Evolutionary conservation across 1,284 basidiomycete species (phyloP).

Genomic region (Sanguinoderma infundibulare): DNA sequence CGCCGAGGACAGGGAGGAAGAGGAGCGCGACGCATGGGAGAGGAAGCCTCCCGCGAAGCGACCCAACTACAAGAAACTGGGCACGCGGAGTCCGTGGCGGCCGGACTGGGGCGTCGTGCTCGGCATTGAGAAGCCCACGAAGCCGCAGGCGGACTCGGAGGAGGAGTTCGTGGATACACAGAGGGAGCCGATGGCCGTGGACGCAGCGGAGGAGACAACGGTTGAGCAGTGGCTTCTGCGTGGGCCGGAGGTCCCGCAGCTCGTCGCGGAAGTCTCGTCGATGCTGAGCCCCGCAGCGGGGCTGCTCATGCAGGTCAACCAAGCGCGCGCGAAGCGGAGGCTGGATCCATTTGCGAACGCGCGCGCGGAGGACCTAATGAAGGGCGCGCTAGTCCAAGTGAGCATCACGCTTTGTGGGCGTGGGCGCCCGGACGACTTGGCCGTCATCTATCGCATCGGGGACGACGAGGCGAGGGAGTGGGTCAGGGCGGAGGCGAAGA

Average conservation of each 20-base stretch:
- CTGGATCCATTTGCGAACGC: conserved; percentile 43
- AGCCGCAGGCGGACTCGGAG: conserved; percentile 24
- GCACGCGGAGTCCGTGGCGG: conserved; percentile 72
- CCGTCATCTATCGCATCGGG: conserved; percentile 66
- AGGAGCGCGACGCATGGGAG: conserved; percentile 71
- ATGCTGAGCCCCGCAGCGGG: conserved; percentile 46
- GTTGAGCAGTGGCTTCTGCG: conserved; percentile 69
- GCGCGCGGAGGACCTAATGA: conserved; percentile 50
- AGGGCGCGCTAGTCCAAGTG: conserved; percentile 68
- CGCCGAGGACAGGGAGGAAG: conserved; percentile 48
- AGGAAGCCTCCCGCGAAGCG: conserved; percentile 86
- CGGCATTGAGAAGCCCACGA: conserved; percentile 43
- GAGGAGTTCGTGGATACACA: conserved; percentile 58
- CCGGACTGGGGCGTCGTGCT: conserved; percentile 76
- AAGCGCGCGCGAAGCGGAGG: conserved; percentile 57
- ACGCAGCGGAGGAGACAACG: conserved; percentile 5
- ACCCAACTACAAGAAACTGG: conserved; percentile 70
- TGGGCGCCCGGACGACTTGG: conserved; percentile 78
- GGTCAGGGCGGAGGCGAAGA: conserved; percentile 40
- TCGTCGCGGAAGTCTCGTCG: conserved; percentile 49
- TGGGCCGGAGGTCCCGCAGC: conserved; percentile 48
- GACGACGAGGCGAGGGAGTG: conserved; percentile 55
- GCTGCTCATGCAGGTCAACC: conserved; percentile 61
- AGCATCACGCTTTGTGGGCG: conserved; percentile 61
- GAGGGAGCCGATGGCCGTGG: conserved; percentile 1